Base-by-base conservation (phyloP, 306 rosid species). In the Medicago truncatula region DNA sequence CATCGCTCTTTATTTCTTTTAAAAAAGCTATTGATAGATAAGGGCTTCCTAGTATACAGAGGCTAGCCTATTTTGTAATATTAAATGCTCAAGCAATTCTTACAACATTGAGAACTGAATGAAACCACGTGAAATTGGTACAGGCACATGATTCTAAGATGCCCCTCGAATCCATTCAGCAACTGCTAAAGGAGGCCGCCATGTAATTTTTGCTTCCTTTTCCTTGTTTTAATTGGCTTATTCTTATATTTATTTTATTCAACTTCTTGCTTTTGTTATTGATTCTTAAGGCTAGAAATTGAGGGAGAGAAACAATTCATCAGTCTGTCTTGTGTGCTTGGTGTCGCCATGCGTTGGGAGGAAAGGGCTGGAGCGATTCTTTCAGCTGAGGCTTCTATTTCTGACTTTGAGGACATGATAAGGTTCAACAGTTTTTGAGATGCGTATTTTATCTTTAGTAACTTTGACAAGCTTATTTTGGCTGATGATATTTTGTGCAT, bases 341-440 rank as follows among this genome's bases (percentile, higher is more conserved):
- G 49, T 74, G 84, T 79, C 71, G 93, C 98, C 69, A 68, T 81
- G 76, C 71, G 66, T 73, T 92, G 97, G 96, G 98, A 94, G 87
- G 88, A 87, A 83, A 91, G 83, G 76, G 95, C 95, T 20, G 81
- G 80, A 76, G 52, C 80, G 74, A 85, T 88, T 84, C 95, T 94
- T 76, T 85, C 87, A 44, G 75, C 74, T 31, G 80, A 80, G 82
- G 91, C 97, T 67, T 72, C 83, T 63, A 49, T 94, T 76, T 85
- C 79, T 43, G 95, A 90, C 71, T 87, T 88, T 80, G 97, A 92
- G 82, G 93, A 91, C 78, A 76, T 75, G 74, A 78, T 86, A 68
- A 94, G 97, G 98, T 94, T 80, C 68, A 25, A 40, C 71, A 80
- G 40, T 52, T 70, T 78, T 77, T 46, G 57, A 62, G 43, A 50